Conservation (phyloP, 768 basidiomycete genomes). For the Tulasnella sp. region DNA sequence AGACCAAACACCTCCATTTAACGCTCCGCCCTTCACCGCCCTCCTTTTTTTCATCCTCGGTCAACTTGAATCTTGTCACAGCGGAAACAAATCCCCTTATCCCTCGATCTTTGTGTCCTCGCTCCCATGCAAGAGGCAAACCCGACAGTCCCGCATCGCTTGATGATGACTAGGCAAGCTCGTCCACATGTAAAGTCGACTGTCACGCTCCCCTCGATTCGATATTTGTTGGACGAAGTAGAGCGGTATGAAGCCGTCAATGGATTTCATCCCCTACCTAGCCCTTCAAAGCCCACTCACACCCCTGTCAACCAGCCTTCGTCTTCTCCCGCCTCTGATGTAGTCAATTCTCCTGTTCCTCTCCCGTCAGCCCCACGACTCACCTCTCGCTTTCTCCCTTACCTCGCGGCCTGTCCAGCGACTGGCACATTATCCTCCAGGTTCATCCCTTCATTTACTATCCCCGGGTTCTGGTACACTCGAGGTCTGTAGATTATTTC, state of each 20-base stretch:
- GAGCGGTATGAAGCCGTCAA: not conserved
- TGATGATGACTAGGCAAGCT: not conserved
- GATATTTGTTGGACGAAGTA: not conserved
- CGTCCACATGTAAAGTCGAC: not conserved
- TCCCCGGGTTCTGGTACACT: not conserved
- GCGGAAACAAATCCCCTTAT: not conserved
- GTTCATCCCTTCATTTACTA: not conserved
- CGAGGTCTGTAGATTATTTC: too few species aligned
- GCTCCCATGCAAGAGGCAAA: not conserved
- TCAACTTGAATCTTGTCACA: not conserved
- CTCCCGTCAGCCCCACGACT: not conserved
- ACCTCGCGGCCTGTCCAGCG: not conserved
- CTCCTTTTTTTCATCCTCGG: not conserved
- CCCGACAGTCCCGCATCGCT: not conserved
- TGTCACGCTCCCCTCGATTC: not conserved
- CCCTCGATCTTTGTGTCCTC: not conserved
- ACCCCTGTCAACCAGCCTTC: not conserved
- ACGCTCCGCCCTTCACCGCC: not conserved
- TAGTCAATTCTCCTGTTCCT: not conserved
- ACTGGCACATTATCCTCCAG: not conserved
- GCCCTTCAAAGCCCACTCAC: not conserved
- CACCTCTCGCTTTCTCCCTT: not conserved
- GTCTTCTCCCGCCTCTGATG: not conserved
- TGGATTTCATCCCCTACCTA: not conserved
- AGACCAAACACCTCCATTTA: not conserved